A percentile compares a stretch with the other conserved stretches of the same genome.
phyloP scores from a whole-genome alignment of 495 filamentous ascomycete species.

The Rhizodiscina lignyota region DNA sequence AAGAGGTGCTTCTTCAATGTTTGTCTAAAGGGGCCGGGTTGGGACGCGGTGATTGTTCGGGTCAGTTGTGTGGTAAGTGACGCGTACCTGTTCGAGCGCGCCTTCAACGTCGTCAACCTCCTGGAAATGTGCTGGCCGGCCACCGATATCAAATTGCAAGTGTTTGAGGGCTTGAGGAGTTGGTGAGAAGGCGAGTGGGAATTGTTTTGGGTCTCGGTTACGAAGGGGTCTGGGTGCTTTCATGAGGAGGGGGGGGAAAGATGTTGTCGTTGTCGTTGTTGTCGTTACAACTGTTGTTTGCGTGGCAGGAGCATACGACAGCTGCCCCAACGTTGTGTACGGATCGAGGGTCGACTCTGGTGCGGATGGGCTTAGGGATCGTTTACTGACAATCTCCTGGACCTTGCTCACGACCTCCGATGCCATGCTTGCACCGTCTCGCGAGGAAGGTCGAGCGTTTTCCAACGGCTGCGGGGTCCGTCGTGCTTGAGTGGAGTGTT shows the following conservation, averaged over 20 bases:
- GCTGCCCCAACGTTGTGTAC: conserved; percentile 36
- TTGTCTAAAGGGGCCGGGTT: too few species aligned
- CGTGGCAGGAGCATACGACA: conserved; percentile 56
- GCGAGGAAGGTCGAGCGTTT: background rate
- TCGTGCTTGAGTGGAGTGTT: too few species aligned
- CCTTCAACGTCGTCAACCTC: conserved; percentile 45
- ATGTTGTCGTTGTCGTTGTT: conserved; percentile 83
- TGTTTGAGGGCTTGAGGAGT: conserved; percentile 61
- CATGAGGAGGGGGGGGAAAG: conserved; percentile 69
- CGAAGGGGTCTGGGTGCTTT: conserved; percentile 54
- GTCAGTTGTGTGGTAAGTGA: too few species aligned
- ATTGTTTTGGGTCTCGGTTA: conserved; percentile 72
- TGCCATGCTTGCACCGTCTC: background rate
- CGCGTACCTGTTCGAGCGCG: conserved; percentile 43
- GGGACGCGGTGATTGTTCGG: too few species aligned
- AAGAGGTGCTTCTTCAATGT: too few species aligned
- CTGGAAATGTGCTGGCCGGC: conserved; percentile 43
- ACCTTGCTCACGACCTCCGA: background rate
- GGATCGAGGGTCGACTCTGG: conserved; percentile 6
- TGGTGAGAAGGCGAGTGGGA: conserved; percentile 66
- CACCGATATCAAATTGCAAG: conserved; percentile 56
- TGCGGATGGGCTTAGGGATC: background rate
- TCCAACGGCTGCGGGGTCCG: background rate
- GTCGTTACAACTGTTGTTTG: conserved; percentile 74
- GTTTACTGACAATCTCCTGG: background rate